Evolutionary conservation across 176 grass and related monocot genomes (phyloP).

Genomic region (Metroxylon sagu): DNA sequence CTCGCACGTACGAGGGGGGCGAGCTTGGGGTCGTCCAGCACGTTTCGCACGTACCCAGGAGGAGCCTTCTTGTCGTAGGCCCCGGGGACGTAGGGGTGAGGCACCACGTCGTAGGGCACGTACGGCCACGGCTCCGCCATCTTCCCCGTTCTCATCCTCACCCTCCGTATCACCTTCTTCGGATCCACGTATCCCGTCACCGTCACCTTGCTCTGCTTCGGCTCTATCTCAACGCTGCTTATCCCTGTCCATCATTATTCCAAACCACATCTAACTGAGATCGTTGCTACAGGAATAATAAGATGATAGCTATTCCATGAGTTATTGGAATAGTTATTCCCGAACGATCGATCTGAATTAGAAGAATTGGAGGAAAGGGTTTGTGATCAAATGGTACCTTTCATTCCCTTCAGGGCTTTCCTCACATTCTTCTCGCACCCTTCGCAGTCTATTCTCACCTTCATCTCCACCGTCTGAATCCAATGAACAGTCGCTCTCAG

Average conservation of each 20-base stretch:
- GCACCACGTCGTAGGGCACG: conserved; percentile 50
- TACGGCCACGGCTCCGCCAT: conserved; percentile 59
- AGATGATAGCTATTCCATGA: no score
- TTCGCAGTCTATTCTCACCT: no score
- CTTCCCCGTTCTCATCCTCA: conserved; percentile 45
- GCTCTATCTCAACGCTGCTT: conserved; percentile 32
- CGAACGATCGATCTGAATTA: no score
- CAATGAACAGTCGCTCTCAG: no score
- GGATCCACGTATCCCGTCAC: conserved; percentile 42
- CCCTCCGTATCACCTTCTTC: conserved; percentile 33
- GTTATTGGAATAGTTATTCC: no score
- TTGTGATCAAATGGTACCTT: no score
- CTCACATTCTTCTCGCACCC: no score
- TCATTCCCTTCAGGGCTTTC: no score
- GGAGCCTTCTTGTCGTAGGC: conserved; percentile 89
- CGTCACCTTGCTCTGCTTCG: conserved; percentile 59
- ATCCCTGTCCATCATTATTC: conserved; percentile 23
- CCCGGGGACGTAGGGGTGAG: conserved; percentile 42
- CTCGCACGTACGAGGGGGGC: conserved; percentile 33
- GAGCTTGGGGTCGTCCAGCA: conserved; percentile 30
- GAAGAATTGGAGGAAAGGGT: no score
- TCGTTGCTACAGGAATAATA: no score
- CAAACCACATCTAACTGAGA: no score
- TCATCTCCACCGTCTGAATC: no score
- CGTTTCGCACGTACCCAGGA: conserved; percentile 45